phyloP scores from a whole-genome alignment of 176 grass and related monocot genomes.

The Urochloa ruziziensis region DNA sequence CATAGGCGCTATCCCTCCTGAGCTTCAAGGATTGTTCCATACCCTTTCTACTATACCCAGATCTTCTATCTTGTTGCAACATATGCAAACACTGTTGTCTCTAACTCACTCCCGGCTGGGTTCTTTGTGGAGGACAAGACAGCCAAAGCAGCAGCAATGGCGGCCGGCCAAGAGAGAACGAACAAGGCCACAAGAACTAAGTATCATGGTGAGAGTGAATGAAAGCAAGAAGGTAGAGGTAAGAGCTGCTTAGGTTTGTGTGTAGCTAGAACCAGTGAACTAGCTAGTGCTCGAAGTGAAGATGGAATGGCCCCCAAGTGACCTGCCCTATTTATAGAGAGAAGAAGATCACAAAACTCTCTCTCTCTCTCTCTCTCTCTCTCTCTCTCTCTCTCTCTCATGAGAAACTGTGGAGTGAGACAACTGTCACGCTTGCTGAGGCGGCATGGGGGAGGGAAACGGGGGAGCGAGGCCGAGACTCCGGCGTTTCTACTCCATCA shows the following conservation, averaged over 20 bases:
- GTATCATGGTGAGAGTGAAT: not conserved
- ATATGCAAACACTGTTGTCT: too few species aligned
- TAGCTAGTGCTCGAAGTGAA: not conserved
- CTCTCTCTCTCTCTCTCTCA: not conserved
- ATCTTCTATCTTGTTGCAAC: not conserved
- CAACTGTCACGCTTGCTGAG: slow-evolving; percentile 51
- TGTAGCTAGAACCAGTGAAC: not conserved
- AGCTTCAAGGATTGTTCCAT: slow-evolving; percentile 55
- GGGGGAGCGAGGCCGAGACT: not conserved
- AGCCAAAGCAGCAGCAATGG: not conserved
- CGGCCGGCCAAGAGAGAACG: not conserved
- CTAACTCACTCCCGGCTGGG: not conserved
- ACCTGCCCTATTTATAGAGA: slow-evolving; percentile 50
- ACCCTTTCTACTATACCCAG: slow-evolving; percentile 24
- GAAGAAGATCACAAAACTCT: not conserved
- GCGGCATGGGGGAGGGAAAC: slow-evolving; percentile 34
- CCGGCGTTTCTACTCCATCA: not conserved
- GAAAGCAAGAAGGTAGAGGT: not conserved
- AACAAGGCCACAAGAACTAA: not conserved
- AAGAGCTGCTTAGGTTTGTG: not conserved
- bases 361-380: not conserved
- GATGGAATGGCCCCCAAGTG: slow-evolving; percentile 30
- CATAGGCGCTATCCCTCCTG: slow-evolving; percentile 67
- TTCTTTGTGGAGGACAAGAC: not conserved
- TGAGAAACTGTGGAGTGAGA: slow-evolving; percentile 34